Evolutionary conservation across 352 stramenopile species (phyloP).

Genomic region (Phytophthora ohioensis): DNA sequence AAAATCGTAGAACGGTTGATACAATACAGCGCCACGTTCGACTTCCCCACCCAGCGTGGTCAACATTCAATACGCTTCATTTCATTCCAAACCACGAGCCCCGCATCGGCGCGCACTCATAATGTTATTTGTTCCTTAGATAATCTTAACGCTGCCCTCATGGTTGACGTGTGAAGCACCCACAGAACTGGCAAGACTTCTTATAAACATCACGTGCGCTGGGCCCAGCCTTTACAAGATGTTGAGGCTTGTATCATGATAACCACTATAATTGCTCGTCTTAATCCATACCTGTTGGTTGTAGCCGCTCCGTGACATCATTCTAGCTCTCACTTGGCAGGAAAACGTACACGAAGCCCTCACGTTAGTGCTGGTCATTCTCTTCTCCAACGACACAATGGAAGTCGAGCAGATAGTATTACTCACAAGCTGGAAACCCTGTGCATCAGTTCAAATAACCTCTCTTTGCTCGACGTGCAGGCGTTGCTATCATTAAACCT

Average conservation of each 20-base stretch:
- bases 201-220: no score
- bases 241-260: no score
- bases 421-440: no score
- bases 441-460: no score
- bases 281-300: background rate
- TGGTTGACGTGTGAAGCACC: no score
- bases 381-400: background rate
- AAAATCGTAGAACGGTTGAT: conserved; percentile 25
- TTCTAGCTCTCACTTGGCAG: background rate
- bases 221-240: no score
- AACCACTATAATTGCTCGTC: background rate
- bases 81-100: background rate
- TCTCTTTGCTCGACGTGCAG: no score
- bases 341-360: background rate
- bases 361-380: background rate
- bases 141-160: no score
- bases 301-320: background rate
- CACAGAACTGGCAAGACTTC: no score
- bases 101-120: background rate
- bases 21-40: conserved; percentile 20
- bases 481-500: no score
- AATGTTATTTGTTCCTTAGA: background rate
- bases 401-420: background rate
- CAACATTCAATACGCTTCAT: conserved; percentile 17
- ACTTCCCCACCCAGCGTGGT: conserved; percentile 19